These are phyloP conservation scores for Botrytis hyacinthi DNA, from an alignment of 2,329 filamentous ascomycete genomes.

Conservation along the genomic window DNA sequence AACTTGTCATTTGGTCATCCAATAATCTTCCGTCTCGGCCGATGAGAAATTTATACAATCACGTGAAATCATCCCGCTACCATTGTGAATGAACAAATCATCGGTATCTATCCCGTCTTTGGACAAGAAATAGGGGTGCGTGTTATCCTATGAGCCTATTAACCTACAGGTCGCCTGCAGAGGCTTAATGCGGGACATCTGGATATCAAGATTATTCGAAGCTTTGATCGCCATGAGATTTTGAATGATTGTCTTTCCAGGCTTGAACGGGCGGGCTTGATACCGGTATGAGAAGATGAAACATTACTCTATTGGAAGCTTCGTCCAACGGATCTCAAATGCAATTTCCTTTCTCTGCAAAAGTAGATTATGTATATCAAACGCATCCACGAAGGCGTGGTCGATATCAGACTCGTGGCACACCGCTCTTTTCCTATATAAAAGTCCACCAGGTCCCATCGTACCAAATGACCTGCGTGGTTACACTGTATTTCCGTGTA, in stretches of 20 bases:
- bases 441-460: not conserved
- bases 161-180: not conserved
- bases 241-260: not conserved
- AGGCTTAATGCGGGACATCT: constrained; percentile 4
- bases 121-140: not conserved
- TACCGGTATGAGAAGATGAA: not conserved
- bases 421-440: constrained; percentile 5
- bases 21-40: not conserved
- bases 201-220: not conserved
- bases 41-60: not conserved
- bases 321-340: constrained; percentile 6
- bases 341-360: not conserved
- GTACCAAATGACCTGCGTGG: not conserved
- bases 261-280: not conserved
- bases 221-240: constrained; percentile 1
- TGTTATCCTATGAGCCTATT: too few species aligned
- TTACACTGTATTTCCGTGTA: not conserved
- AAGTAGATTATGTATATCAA: not conserved
- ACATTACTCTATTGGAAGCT: constrained; percentile 7
- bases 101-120: not conserved
- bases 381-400: not conserved
- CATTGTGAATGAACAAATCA: not conserved
- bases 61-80: not conserved
- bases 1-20: not conserved
- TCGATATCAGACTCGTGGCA: not conserved